Evolutionary conservation across 441 rosid genomes (phyloP).

Genomic region (Populus hybrid): DNA sequence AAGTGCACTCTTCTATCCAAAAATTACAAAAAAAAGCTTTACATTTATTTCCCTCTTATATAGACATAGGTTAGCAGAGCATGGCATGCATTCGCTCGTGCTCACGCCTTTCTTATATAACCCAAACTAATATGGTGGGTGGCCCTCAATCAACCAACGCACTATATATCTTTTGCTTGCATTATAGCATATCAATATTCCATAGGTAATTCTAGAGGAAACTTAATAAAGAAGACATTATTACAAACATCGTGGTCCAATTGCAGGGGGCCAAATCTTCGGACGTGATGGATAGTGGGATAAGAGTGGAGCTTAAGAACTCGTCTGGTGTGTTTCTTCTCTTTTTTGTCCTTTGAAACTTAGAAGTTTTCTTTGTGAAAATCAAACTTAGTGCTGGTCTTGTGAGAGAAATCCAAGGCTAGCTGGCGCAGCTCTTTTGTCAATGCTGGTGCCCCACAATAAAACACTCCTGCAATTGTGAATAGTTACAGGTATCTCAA

Average conservation of each 20-base stretch:
- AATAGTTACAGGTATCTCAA: not conserved
- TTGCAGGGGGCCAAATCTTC: constrained; percentile 1
- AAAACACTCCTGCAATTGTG: constrained; percentile 77
- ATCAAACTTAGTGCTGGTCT: constrained; percentile 83
- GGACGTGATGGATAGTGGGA: not conserved
- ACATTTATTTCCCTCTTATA: not conserved
- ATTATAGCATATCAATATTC: not conserved
- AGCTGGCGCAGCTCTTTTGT: constrained; percentile 60
- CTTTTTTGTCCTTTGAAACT: not conserved
- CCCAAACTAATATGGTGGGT: not conserved
- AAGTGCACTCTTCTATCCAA: not conserved
- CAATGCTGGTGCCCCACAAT: constrained; percentile 81
- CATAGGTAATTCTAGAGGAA: not conserved
- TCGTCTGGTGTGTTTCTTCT: not conserved
- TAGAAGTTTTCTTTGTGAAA: constrained; percentile 78
- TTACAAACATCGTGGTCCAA: constrained; percentile 1
- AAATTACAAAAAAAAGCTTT: not conserved
- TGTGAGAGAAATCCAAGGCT: constrained; percentile 86
- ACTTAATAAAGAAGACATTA: not conserved
- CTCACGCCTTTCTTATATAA: not conserved
- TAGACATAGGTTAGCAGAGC: not conserved
- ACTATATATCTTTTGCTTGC: constrained; percentile 8
- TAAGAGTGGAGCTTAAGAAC: constrained; percentile 9
- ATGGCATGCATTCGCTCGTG: not conserved
- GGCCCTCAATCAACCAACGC: constrained; percentile 13